Conservation (phyloP, 2,329 filamentous ascomycete species). For the Colletotrichum ledebouriae region DNA sequence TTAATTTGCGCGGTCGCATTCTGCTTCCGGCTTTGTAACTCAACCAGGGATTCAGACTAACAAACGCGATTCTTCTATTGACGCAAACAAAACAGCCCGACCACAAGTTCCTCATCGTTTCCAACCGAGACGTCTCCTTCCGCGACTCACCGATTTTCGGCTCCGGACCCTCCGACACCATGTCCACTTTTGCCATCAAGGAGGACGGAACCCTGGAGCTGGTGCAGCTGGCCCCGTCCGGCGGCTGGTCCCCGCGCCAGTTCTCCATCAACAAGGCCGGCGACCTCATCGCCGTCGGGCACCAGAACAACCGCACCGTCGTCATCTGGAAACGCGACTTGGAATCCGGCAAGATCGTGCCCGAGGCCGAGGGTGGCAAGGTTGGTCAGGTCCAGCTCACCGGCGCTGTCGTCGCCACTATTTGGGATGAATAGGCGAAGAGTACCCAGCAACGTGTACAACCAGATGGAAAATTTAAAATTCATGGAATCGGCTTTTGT, state of each 20-base stretch:
- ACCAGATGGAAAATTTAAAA: not conserved
- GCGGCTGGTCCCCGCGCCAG: slow-evolving; percentile 42
- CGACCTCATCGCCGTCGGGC: slow-evolving; percentile 39
- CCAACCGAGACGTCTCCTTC: slow-evolving; percentile 42
- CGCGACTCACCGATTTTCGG: slow-evolving; percentile 41
- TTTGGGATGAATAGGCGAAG: slow-evolving; percentile 42
- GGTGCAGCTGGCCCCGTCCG: slow-evolving; percentile 41
- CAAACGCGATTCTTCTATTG: not conserved
- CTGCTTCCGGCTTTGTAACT: slow-evolving; percentile 27
- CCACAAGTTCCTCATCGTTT: slow-evolving; percentile 39
- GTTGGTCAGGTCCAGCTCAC: slow-evolving; percentile 40
- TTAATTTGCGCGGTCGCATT: slow-evolving; percentile 3
- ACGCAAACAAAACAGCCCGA: slow-evolving; percentile 11
- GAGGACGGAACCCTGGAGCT: slow-evolving; percentile 42
- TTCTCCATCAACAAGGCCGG: slow-evolving; percentile 43
- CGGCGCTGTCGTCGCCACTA: slow-evolving; percentile 42
- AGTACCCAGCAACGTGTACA: not conserved
- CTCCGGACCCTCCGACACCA: slow-evolving; percentile 41
- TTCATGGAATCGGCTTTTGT: no score
- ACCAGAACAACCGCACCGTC: slow-evolving; percentile 43
- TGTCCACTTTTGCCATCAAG: slow-evolving; percentile 42
- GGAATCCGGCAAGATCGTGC: slow-evolving; percentile 40
- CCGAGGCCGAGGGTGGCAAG: slow-evolving; percentile 44
- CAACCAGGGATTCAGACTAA: slow-evolving; percentile 1
- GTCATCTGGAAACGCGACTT: slow-evolving; percentile 43